phyloP scores from a whole-genome alignment of 2,329 filamentous ascomycete genomes.

The Rhinocladiella mackenziei region DNA sequence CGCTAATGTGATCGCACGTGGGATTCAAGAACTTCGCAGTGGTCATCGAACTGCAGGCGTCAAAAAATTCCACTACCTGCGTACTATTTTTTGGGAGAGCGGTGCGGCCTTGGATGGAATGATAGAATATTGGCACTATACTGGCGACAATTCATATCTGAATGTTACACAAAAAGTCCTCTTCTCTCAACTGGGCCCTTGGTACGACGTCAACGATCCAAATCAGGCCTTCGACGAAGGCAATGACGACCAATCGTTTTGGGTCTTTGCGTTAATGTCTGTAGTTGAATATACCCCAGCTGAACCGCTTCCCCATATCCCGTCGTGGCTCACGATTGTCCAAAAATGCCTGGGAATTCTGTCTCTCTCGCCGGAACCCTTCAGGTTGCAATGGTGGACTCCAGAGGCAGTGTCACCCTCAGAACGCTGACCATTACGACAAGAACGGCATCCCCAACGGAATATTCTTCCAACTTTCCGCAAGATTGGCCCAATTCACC shows the following conservation, averaged over 20 bases:
- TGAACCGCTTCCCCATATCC: conserved; percentile 46
- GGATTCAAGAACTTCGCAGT: conserved; percentile 51
- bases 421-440: conserved; percentile 75
- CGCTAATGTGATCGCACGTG: conserved; percentile 42
- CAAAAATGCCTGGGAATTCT: conserved; percentile 69
- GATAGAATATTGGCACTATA: conserved; percentile 66
- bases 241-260: conserved; percentile 70
- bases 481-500: conserved; percentile 65
- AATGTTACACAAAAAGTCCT: conserved; percentile 57
- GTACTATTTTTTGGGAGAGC: conserved; percentile 65
- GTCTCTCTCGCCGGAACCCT: conserved; percentile 66
- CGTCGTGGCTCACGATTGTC: conserved; percentile 50
- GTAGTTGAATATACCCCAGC: conserved; percentile 64
- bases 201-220: conserved; percentile 58
- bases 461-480: conserved; percentile 76
- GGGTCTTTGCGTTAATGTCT: conserved; percentile 64
- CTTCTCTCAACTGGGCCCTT: conserved; percentile 56
- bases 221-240: conserved; percentile 36
- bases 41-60: conserved; percentile 51
- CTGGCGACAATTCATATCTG: conserved; percentile 59
- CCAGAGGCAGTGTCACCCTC: conserved; percentile 74
- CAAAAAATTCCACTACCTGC: conserved; percentile 60
- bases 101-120: conserved; percentile 65
- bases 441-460: conserved; percentile 69
- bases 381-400: conserved; percentile 66